Percentiles rank a stretch among this genome's conserved stretches.
Conservation (phyloP, 805 yeast genomes). For the Candida pini region DNA sequence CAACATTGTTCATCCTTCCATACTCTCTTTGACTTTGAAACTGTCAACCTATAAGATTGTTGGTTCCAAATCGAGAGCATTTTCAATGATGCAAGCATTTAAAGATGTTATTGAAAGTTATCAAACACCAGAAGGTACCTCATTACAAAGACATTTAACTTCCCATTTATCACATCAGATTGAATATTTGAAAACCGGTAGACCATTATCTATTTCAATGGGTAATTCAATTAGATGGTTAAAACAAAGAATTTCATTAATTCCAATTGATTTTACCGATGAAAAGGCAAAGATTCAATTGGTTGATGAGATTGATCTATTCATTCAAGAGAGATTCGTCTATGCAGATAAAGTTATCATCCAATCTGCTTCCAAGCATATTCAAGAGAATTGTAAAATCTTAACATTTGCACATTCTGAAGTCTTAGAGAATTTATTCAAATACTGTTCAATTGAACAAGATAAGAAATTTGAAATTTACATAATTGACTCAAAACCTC, state of each 20-base stretch:
- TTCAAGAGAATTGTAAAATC: conserved; percentile 69
- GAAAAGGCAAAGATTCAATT: conserved; percentile 61
- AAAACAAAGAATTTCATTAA: conserved; percentile 83
- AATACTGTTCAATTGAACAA: conserved; percentile 58
- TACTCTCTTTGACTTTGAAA: conserved; percentile 70
- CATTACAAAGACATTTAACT: conserved; percentile 82
- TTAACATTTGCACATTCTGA: conserved; percentile 86
- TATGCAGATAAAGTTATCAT: conserved; percentile 79
- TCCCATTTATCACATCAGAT: conserved; percentile 87
- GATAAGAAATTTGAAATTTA: conserved; percentile 69
- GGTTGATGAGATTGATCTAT: conserved; percentile 66
- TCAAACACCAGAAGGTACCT: conserved; percentile 77
- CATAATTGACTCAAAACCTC: conserved; percentile 88
- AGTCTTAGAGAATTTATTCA: conserved; percentile 70
- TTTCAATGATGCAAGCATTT: conserved; percentile 80
- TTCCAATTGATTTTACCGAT: conserved; percentile 69
- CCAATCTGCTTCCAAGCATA: conserved; percentile 72
- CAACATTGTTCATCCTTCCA: conserved; percentile 80
- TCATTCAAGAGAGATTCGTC: conserved; percentile 78
- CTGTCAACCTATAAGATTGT: conserved; percentile 80
- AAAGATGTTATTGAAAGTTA: conserved; percentile 75
- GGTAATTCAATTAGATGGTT: conserved; percentile 98
- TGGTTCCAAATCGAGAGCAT: conserved; percentile 84
- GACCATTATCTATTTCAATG: conserved; percentile 92
- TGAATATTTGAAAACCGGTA: conserved; percentile 82